Percentiles rank a stretch among this genome's conserved stretches.
These are phyloP conservation scores for Fusarium redolens DNA, from an alignment of 2,329 filamentous ascomycete species.

Conservation along the genomic window DNA sequence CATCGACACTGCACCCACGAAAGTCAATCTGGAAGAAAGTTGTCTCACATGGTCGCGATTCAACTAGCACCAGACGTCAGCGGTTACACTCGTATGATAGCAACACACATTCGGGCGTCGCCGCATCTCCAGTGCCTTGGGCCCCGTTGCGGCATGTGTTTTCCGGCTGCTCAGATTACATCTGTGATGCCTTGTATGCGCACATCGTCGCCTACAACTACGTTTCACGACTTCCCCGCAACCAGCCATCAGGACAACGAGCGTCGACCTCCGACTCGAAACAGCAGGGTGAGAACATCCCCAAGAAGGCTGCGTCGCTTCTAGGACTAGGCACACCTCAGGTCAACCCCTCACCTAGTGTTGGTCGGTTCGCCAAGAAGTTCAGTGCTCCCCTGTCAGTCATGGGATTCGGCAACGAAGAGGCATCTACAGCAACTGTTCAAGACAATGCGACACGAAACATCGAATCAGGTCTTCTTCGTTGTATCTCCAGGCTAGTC, in stretches of 20 bases:
- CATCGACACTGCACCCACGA: slow-evolving; percentile 26
- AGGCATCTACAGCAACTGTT: slow-evolving; percentile 37
- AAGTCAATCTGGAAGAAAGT: slow-evolving; percentile 54
- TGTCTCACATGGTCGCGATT: slow-evolving; percentile 45
- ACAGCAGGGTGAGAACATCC: slow-evolving; percentile 52
- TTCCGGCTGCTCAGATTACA: slow-evolving; percentile 62
- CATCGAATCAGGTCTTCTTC: slow-evolving; percentile 61
- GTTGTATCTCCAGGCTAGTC: slow-evolving; percentile 63
- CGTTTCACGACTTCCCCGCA: slow-evolving; percentile 52
- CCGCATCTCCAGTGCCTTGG: slow-evolving; percentile 53
- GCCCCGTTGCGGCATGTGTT: slow-evolving; percentile 63
- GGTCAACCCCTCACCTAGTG: slow-evolving; percentile 26
- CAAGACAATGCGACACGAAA: slow-evolving; percentile 54
- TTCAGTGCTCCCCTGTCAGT: slow-evolving; percentile 42
- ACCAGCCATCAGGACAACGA: slow-evolving; percentile 33
- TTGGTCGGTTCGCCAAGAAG: slow-evolving; percentile 43
- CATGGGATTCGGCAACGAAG: slow-evolving; percentile 44
- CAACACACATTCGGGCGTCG: slow-evolving; percentile 13
- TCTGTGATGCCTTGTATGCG: slow-evolving; percentile 69
- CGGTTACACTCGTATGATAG: slow-evolving; percentile 28
- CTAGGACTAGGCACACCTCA: slow-evolving; percentile 57
- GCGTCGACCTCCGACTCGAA: slow-evolving; percentile 28
- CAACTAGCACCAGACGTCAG: slow-evolving; percentile 28
- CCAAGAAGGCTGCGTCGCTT: slow-evolving; percentile 64
- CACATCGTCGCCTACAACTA: slow-evolving; percentile 71